Conservation (phyloP, 495 filamentous ascomycete genomes). For the Penicillium atrosanguineum region DNA sequence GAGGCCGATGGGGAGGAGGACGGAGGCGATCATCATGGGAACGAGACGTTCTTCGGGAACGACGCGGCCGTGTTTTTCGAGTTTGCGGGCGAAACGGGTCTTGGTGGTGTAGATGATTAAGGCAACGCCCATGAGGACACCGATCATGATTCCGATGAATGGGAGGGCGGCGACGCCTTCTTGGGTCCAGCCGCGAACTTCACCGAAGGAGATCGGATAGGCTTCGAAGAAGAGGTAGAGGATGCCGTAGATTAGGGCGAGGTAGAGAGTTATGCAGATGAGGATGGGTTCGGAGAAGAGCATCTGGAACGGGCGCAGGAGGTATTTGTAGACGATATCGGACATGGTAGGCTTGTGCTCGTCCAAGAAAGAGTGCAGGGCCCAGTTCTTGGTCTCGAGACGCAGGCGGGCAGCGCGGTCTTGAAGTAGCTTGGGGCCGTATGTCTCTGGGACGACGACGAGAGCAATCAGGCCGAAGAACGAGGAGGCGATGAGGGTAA, state of each 20-base stretch:
- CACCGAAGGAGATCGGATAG: slow-evolving; percentile 57
- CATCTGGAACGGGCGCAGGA: slow-evolving; percentile 61
- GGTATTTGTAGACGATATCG: slow-evolving; percentile 48
- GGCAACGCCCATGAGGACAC: slow-evolving; percentile 48
- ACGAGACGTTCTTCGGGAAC: slow-evolving; percentile 59
- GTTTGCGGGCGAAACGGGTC: slow-evolving; percentile 49
- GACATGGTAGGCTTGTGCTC: slow-evolving; percentile 47
- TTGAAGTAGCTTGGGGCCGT: slow-evolving; percentile 54
- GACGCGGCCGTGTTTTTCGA: slow-evolving; percentile 46
- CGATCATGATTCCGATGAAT: slow-evolving; percentile 59
- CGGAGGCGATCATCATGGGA: slow-evolving; percentile 55
- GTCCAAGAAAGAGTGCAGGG: slow-evolving; percentile 57
- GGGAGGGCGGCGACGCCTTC: slow-evolving; percentile 52
- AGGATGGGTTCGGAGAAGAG: slow-evolving; percentile 61
- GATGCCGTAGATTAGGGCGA: slow-evolving; percentile 56
- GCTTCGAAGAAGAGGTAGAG: slow-evolving; percentile 63
- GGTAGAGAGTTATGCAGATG: slow-evolving; percentile 50
- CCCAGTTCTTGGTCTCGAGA: slow-evolving; percentile 60
- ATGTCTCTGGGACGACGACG: slow-evolving; percentile 61
- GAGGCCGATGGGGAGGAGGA: slow-evolving; percentile 55
- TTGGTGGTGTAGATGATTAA: slow-evolving; percentile 51
- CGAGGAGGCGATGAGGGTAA: slow-evolving; percentile 56
- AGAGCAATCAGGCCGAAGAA: slow-evolving; percentile 48
- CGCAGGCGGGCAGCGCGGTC: slow-evolving; percentile 55
- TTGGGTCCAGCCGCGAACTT: slow-evolving; percentile 49